Percentiles rank a stretch among this genome's conserved stretches.
Evolutionary conservation across 2,329 filamentous ascomycete genomes (phyloP).

Genomic region (Fusarium proliferatum): DNA sequence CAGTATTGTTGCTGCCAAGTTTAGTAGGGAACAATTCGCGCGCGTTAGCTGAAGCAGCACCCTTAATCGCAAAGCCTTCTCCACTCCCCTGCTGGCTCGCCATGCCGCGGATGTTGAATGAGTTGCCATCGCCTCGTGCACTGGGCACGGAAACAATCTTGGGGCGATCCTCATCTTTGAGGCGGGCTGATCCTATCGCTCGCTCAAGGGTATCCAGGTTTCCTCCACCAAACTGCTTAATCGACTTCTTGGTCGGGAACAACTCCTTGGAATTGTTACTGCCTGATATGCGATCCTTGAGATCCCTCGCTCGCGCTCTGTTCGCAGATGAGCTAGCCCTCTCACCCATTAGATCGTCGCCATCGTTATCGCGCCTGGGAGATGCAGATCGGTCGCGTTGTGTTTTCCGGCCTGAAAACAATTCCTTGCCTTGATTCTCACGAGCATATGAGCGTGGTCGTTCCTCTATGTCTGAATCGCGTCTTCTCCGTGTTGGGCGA

Average conservation of each 20-base stretch:
- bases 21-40: conserved; percentile 78
- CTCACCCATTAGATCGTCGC: conserved; percentile 53
- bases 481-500: conserved; percentile 44
- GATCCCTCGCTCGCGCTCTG: conserved; percentile 48
- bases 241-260: conserved; percentile 51
- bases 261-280: conserved; percentile 52
- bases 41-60: conserved; percentile 57
- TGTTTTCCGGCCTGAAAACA: conserved; percentile 63
- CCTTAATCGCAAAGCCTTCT: conserved; percentile 74
- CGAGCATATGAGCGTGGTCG: conserved; percentile 45
- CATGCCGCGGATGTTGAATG: conserved; percentile 70
- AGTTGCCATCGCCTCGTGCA: conserved; percentile 53
- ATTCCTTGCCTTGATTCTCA: conserved; percentile 67
- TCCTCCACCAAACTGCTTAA: conserved; percentile 40
- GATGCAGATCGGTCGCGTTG: conserved; percentile 64
- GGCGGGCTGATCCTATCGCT: conserved; percentile 52
- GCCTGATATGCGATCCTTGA: conserved; percentile 48
- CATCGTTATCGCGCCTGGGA: conserved; percentile 57
- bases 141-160: conserved; percentile 68
- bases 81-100: conserved; percentile 59
- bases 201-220: conserved; percentile 54
- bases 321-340: conserved; percentile 50
- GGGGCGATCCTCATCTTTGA: conserved; percentile 56
- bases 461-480: conserved; percentile 44
- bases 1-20: conserved; percentile 65